Base-by-base conservation (phyloP, 257 asterid species). In the Solanum ahanhuiri region DNA sequence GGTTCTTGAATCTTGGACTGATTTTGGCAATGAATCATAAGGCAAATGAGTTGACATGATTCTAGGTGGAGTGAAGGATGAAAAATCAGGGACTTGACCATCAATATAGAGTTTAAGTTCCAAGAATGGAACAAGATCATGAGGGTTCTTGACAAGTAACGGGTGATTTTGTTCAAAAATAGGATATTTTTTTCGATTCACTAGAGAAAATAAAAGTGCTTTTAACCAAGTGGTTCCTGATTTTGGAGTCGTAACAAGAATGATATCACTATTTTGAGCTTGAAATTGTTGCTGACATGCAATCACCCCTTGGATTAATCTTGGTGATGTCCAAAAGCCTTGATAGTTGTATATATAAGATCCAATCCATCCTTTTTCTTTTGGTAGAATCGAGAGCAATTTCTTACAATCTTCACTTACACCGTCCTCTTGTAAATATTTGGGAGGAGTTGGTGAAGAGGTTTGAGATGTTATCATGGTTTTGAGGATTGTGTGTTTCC, bases 11-110 rank as follows among this genome's bases (percentile, higher is more conserved):
- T 54, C 12, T 28, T 64, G 41, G 30, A 83, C 67, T 4, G 85
- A 86, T 41, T 83, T 43, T 14, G 90, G 87, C 28, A 83, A 12
- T 11, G 66, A 83, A 9, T 3, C 20, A 9, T 12, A 25, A 0
- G 89, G 89, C 12, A 83, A 69, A 76, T 89, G 89, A 39, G 90
- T 77, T 3, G 88, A 22, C 12, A 85, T 22, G 6, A 87, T 41
- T 15, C 84, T 58, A 12, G 85, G 89, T n/a, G n/a, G 7, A 11
- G 64, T 28, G 22, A 34, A 35, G 4, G 57, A 35, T 3, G 86
- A 37, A 35, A 82, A 54, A 41, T 79, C 43, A 18, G 41, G 82
- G 39, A 70, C 76, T 63, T 85, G 30, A n/a, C 31, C 67, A 23
- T 51, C 71, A 8, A 22, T 14, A 15, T 84, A 77, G 6, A 83